These are phyloP conservation scores for Eucalyptus tenuipes DNA, from an alignment of 345 rosid species.

Conservation along the genomic window DNA sequence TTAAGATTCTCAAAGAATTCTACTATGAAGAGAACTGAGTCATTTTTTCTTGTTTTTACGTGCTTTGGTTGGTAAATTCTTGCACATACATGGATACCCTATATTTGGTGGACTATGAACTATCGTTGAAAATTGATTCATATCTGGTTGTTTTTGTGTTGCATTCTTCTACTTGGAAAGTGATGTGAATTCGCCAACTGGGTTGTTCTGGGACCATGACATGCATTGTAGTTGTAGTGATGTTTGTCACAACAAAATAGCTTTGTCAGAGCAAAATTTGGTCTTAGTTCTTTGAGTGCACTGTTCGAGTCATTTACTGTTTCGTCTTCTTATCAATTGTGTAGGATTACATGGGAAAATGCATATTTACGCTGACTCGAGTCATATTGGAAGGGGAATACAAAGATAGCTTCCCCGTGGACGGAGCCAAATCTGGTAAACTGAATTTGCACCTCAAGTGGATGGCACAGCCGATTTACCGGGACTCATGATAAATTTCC, in stretches of 20 bases:
- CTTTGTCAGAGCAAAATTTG: not conserved
- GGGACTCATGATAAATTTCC: slow-evolving; percentile 33
- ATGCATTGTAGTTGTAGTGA: not conserved
- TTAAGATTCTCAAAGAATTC: not conserved
- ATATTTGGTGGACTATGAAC: not conserved
- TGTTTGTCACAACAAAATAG: not conserved
- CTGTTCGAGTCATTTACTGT: not conserved
- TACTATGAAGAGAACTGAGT: not conserved
- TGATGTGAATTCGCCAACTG: not conserved
- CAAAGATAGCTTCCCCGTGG: slow-evolving; percentile 47
- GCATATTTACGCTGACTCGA: slow-evolving; percentile 90
- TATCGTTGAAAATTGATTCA: not conserved
- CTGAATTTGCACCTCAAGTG: slow-evolving; percentile 70
- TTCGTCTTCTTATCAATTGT: not conserved
- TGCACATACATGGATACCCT: not conserved
- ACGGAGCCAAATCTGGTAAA: slow-evolving; percentile 65
- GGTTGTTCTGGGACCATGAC: not conserved
- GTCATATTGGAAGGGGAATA: slow-evolving; percentile 87
- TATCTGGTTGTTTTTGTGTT: not conserved
- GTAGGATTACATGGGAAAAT: slow-evolving; percentile 93
- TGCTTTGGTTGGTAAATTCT: not conserved
- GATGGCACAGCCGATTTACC: slow-evolving; percentile 81
- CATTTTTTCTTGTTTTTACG: not conserved
- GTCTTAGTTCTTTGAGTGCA: not conserved
- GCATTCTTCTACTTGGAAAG: not conserved